Evolutionary conservation across 345 rosid genomes (phyloP).

Genomic region (Brassica carinata): DNA sequence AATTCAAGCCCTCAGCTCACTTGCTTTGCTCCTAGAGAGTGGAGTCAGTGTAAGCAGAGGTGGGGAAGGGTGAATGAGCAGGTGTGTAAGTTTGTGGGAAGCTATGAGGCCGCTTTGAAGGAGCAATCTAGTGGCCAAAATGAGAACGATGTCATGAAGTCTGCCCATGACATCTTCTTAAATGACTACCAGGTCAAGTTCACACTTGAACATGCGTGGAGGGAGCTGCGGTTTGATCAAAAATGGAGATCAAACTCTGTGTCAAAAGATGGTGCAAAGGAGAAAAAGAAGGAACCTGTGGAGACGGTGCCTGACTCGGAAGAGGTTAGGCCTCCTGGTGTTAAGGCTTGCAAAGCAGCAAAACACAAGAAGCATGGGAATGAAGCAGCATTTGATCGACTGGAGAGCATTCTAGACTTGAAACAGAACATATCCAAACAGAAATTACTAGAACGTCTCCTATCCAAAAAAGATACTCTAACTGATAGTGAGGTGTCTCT

Average conservation of each 20-base stretch:
- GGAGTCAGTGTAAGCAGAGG: background rate
- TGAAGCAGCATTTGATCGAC: background rate
- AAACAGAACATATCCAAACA: background rate
- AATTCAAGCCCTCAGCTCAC: too few species aligned
- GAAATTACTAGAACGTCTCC: background rate
- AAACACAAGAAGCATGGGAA: background rate
- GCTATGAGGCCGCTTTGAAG: background rate
- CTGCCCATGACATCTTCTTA: background rate
- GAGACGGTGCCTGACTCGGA: background rate
- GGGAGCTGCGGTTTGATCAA: background rate
- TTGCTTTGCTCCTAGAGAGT: too few species aligned
- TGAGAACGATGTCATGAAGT: background rate
- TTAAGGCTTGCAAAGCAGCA: background rate
- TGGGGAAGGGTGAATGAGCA: background rate
- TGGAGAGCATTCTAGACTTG: background rate
- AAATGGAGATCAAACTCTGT: background rate
- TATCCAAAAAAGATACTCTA: background rate
- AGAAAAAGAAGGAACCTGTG: background rate
- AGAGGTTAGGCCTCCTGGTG: background rate
- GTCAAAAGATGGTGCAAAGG: background rate
- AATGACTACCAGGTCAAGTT: background rate
- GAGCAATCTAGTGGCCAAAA: background rate
- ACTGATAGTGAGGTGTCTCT: background rate
- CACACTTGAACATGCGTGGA: background rate
- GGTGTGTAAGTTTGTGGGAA: background rate